phyloP scores from a whole-genome alignment of 2,329 filamentous ascomycete genomes.

The Xylaria digitata region DNA sequence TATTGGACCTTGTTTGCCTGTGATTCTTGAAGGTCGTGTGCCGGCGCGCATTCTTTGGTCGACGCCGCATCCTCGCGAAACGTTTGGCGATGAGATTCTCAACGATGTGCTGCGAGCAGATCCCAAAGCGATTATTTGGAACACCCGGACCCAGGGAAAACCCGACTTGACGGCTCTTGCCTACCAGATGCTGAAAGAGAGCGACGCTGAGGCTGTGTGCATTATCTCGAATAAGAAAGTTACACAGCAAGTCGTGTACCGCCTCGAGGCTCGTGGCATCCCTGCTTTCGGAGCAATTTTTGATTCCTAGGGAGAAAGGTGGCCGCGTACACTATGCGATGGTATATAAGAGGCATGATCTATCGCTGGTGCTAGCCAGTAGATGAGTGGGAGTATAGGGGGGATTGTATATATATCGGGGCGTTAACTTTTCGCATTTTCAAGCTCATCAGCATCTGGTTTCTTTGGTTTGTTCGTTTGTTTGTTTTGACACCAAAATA shows the following conservation, averaged over 20 bases:
- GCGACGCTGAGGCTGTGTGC: conserved; percentile 75
- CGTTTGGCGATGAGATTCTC: conserved; percentile 70
- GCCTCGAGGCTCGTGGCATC: conserved; percentile 72
- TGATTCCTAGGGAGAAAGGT: conserved; percentile 47
- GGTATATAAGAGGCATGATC: not conserved
- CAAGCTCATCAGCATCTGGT: not conserved
- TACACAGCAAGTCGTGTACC: conserved; percentile 75
- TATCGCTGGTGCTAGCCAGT: not conserved
- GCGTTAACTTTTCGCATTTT: conserved; percentile 2
- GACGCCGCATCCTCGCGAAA: conserved; percentile 68
- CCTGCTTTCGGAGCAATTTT: conserved; percentile 78
- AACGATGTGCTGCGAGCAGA: conserved; percentile 67
- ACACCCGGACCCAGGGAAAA: conserved; percentile 70
- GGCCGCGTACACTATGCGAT: too few relatives aligned
- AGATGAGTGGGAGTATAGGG: not conserved
- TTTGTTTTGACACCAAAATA: too few relatives aligned
- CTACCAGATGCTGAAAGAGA: conserved; percentile 66
- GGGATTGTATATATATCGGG: not conserved
- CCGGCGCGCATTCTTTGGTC: conserved; percentile 77
- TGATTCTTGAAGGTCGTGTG: conserved; percentile 50
- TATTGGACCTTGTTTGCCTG: conserved; percentile 66
- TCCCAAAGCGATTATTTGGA: conserved; percentile 72
- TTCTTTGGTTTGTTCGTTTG: not conserved
- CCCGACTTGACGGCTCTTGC: conserved; percentile 64
- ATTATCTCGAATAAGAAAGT: conserved; percentile 77